A percentile compares a stretch with the other conserved stretches of the same genome.
These are phyloP conservation scores for Phytophthora colocasiae DNA, from an alignment of 352 stramenopile genomes.

Conservation along the genomic window DNA sequence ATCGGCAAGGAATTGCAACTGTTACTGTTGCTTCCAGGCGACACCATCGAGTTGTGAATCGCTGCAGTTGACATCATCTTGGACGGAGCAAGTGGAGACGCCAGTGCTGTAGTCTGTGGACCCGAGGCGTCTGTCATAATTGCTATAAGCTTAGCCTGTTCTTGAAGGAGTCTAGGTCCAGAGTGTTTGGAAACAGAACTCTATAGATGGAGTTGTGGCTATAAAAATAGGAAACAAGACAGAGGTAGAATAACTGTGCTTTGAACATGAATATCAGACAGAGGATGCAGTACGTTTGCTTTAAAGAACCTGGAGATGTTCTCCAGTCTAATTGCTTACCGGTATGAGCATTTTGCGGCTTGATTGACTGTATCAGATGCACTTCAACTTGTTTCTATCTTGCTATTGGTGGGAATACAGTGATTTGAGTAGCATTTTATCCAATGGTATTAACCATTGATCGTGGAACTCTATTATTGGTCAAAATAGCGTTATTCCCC, in stretches of 20 bases:
- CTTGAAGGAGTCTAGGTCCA: too few species aligned
- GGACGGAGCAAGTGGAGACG: constrained; percentile 6
- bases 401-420: constrained; percentile 8
- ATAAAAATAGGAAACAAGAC: constrained; percentile 13
- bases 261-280: too few species aligned
- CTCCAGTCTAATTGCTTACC: too few species aligned
- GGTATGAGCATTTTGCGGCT: too few species aligned
- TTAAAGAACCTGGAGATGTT: too few species aligned
- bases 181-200: too few species aligned
- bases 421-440: constrained; percentile 1
- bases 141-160: too few species aligned
- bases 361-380: not conserved
- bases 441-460: constrained; percentile 7
- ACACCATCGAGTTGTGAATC: constrained; percentile 15
- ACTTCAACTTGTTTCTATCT: constrained; percentile 28
- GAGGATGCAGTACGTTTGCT: too few species aligned
- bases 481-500: constrained; percentile 7
- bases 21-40: constrained; percentile 8
- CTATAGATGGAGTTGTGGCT: not conserved
- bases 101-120: not conserved
- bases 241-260: too few species aligned
- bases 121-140: constrained; percentile 11
- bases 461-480: constrained; percentile 17
- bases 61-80: constrained; percentile 22
- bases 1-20: constrained; percentile 20